Percentiles rank a stretch among this genome's conserved stretches.
Conservation (phyloP, 1,284 basidiomycete genomes). For the Malassezia vespertilionis region DNA sequence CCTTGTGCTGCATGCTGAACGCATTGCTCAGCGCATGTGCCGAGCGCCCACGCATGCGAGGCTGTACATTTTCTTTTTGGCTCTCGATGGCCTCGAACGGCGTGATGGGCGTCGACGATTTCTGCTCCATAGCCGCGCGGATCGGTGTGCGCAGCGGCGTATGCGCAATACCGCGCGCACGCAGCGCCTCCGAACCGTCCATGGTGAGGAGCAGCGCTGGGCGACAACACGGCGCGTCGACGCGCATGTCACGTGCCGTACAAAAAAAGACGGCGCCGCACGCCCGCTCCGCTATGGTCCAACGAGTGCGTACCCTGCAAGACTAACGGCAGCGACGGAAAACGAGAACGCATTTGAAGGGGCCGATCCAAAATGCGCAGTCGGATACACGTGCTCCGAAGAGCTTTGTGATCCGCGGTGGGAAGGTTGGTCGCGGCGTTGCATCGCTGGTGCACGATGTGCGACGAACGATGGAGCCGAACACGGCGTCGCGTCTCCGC, state of each 20-base stretch:
- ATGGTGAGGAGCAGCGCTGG: not conserved
- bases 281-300: too few relatives aligned
- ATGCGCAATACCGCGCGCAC: conserved; percentile 8
- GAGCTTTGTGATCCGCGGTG: conserved; percentile 79
- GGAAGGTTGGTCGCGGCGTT: conserved; percentile 76
- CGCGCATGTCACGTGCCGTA: conserved; percentile 15
- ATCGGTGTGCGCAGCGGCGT: conserved; percentile 38
- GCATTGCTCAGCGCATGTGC: conserved; percentile 52
- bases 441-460: conserved; percentile 80
- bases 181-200: conserved; percentile 4
- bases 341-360: conserved; percentile 43
- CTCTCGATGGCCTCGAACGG: conserved; percentile 49
- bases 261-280: too few relatives aligned
- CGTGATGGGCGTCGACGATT: conserved; percentile 43
- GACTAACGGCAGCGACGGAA: conserved; percentile 25
- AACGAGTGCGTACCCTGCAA: not conserved
- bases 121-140: conserved; percentile 35
- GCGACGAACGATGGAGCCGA: conserved; percentile 92
- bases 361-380: conserved; percentile 28
- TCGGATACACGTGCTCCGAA: conserved; percentile 49
- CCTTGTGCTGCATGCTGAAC: conserved; percentile 35
- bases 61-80: conserved; percentile 57
- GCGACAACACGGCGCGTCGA: conserved; percentile 8
- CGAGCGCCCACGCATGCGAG: conserved; percentile 53
- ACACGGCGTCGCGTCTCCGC: conserved; percentile 83